Percentiles rank a stretch among this genome's conserved stretches.
These are phyloP conservation scores for Acacia concinna DNA, from an alignment of 331 rosid species.

Conservation along the genomic window DNA sequence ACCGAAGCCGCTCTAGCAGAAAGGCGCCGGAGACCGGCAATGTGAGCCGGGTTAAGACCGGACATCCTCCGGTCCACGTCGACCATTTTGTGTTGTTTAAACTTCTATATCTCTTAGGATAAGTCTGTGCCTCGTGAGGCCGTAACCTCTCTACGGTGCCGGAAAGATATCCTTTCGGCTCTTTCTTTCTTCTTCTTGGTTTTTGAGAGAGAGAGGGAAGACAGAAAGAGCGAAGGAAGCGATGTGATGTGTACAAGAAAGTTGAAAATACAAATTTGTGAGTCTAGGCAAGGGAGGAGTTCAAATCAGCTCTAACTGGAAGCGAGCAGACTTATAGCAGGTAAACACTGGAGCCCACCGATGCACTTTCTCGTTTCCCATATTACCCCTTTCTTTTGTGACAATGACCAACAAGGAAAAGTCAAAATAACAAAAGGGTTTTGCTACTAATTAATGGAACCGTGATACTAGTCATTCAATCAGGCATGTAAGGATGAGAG, in stretches of 20 bases:
- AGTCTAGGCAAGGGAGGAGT: not conserved
- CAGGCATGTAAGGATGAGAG: not conserved
- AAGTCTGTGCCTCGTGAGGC: too few relatives aligned
- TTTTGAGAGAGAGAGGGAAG: not conserved
- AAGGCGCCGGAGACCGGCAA: conserved; percentile 89
- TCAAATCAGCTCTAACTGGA: not conserved
- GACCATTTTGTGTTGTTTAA: conserved; percentile 47
- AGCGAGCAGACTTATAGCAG: conserved; percentile 49
- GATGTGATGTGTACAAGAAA: not conserved
- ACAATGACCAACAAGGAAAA: conserved; percentile 19
- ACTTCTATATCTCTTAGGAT: not conserved
- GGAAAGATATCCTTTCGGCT: not conserved
- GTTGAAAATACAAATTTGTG: not conserved
- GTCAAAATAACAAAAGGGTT: not conserved
- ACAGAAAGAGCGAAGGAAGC: not conserved
- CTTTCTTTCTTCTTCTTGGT: not conserved
- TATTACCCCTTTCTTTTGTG: conserved; percentile 15
- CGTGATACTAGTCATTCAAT: not conserved
- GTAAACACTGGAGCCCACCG: conserved; percentile 38
- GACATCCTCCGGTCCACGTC: conserved; percentile 93
- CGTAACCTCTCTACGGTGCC: not conserved
- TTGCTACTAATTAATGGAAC: not conserved
- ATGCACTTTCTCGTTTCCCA: not conserved
- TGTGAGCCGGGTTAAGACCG: conserved; percentile 85
- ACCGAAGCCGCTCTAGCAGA: conserved; percentile 89